Base-by-base conservation (phyloP, 306 rosid genomes). In the Vicia sativa region DNA sequence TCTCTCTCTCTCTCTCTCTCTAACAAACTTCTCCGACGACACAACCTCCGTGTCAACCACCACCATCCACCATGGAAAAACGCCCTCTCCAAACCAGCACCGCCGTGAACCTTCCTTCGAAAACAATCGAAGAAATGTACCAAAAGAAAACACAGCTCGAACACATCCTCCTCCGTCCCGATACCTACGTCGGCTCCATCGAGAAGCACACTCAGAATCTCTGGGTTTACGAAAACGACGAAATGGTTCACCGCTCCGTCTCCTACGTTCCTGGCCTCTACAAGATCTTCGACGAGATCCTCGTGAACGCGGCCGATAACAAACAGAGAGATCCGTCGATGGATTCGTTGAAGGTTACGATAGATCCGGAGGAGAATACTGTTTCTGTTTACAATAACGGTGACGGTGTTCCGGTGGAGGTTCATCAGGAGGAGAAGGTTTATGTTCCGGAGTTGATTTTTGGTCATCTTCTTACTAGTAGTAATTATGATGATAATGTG, bases 271-370 rank as follows among this genome's bases (percentile, higher is more conserved):
- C 98, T 0, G 98, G 97, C 1, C 91, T 93, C 0, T 90, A 90
- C 87, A 93, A 93, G 78, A 93, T 93, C 84, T 93, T 93, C 55
- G 98, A 90, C 12, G 98, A 93, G 83, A 93, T 93, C 13, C 83
- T 93, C 18, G 98, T 93, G 50, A 93, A 90, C 15, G 98, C 98
- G 0, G 97, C 98, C 0, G 98, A 93, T 35, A 93, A 93, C 76
- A 93, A 93, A 74, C 98, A 93, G 85, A 75, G 98, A 3, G 98
- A 93, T 29, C 89, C 87, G 3, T 70, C 81, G 1, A 93, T 90
- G 98, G 84, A 90, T 14, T 50, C 95, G 0, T 13, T 93, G 7
- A 87, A 85, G 70, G 98, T 93, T 12, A 18, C 43, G 3, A 85
- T 93, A 12, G 90, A 90, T 25, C 87, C 78, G 0, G 98, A 86